Percentiles rank a stretch among this genome's conserved stretches.
These are phyloP conservation scores for Pichia rugopelliculosa DNA, from an alignment of 805 yeast genomes.

Conservation along the genomic window DNA sequence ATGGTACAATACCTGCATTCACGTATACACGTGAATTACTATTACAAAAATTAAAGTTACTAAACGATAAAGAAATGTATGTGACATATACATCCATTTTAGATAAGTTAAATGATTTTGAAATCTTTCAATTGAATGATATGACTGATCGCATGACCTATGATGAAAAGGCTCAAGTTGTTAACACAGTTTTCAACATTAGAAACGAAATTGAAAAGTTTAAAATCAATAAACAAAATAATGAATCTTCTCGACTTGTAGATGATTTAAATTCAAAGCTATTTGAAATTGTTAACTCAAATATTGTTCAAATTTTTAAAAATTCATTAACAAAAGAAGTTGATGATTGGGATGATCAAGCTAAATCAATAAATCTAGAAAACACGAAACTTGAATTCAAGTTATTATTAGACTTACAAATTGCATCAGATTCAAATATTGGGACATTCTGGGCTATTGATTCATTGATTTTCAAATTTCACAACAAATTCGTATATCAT, in stretches of 20 bases:
- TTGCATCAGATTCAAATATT: slow-evolving; percentile 3
- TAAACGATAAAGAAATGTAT: neutral
- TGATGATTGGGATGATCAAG: neutral
- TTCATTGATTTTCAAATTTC: slow-evolving; percentile 38
- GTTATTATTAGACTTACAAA: neutral
- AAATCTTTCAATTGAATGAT: neutral
- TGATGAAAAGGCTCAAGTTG: neutral
- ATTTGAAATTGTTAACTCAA: neutral
- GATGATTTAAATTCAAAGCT: neutral
- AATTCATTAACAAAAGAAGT: neutral
- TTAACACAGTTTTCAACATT: neutral
- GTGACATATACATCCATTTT: neutral
- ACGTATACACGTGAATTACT: slow-evolving; percentile 10
- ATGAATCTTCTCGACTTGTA: neutral
- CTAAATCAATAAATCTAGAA: neutral
- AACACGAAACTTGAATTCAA: neutral
- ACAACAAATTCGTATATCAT: slow-evolving; percentile 50
- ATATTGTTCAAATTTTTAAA: neutral
- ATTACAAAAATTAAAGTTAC: slow-evolving; percentile 6
- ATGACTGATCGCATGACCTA: neutral
- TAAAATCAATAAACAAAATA: neutral
- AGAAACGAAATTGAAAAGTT: neutral
- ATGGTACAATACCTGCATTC: slow-evolving; percentile 10
- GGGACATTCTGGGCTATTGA: slow-evolving; percentile 44
- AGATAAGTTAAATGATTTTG: slow-evolving; percentile 7